Evolutionary conservation across 2,329 filamentous ascomycete species (phyloP).

Genomic region (Plectosphaerella plurivora): DNA sequence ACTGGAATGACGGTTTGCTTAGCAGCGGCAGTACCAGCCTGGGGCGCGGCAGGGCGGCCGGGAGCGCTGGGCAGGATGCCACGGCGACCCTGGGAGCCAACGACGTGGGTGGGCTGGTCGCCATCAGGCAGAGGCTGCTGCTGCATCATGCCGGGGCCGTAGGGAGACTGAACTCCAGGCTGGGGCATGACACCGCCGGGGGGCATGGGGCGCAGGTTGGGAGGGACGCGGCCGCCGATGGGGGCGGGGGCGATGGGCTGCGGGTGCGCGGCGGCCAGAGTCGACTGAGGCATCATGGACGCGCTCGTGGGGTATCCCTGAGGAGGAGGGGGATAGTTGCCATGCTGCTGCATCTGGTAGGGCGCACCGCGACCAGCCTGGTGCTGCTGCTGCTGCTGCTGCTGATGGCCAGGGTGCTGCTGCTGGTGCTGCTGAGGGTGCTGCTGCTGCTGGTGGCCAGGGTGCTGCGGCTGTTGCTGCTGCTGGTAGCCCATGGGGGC

Average conservation of each 20-base stretch:
- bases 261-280: slow-evolving; percentile 63
- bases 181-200: slow-evolving; percentile 60
- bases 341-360: slow-evolving; percentile 48
- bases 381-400: slow-evolving; percentile 41
- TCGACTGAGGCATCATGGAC: slow-evolving; percentile 63
- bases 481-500: slow-evolving; percentile 51
- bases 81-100: slow-evolving; percentile 87
- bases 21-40: slow-evolving; percentile 60
- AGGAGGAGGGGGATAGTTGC: slow-evolving; percentile 49
- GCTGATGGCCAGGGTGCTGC: slow-evolving; percentile 17
- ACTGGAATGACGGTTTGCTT: slow-evolving; percentile 84
- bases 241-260: slow-evolving; percentile 74
- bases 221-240: slow-evolving; percentile 49
- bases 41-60: slow-evolving; percentile 73
- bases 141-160: slow-evolving; percentile 54
- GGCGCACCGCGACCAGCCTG: slow-evolving; percentile 42
- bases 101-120: slow-evolving; percentile 80
- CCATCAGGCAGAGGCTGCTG: slow-evolving; percentile 49
- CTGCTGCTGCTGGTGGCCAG: slow-evolving; percentile 46
- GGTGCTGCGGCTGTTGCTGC: slow-evolving; percentile 35
- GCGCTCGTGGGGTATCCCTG: slow-evolving; percentile 52
- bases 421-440: slow-evolving; percentile 30
- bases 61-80: slow-evolving; percentile 90
- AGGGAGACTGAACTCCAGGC: slow-evolving; percentile 53
- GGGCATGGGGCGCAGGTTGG: slow-evolving; percentile 66